Percentiles rank a stretch among this genome's conserved stretches.
These are phyloP conservation scores for Malus hybrid DNA, from an alignment of 331 rosid species.

Conservation along the genomic window DNA sequence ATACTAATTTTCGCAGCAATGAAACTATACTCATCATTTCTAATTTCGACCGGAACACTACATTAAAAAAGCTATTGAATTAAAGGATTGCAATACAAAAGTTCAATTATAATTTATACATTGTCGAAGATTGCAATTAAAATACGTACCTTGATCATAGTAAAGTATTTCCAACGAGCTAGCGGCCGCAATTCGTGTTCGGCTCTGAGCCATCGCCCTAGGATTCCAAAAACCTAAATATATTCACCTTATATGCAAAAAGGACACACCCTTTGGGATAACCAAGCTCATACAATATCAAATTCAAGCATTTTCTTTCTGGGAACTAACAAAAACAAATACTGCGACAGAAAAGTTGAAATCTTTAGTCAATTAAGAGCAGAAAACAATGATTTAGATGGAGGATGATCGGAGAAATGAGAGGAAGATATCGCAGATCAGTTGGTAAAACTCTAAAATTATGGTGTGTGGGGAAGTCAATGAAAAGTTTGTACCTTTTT, in stretches of 20 bases:
- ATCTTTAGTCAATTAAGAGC: background rate
- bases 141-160: background rate
- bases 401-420: background rate
- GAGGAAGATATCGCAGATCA: background rate
- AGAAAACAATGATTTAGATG: background rate
- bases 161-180: background rate
- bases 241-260: background rate
- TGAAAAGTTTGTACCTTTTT: background rate
- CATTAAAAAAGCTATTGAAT: no score
- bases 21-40: background rate
- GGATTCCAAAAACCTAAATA: background rate
- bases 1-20: background rate
- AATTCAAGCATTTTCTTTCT: background rate
- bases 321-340: background rate
- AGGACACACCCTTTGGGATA: background rate
- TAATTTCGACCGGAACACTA: no score
- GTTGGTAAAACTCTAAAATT: background rate
- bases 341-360: background rate
- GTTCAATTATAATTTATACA: background rate
- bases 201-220: background rate
- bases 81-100: background rate
- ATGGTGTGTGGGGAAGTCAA: background rate
- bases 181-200: background rate
- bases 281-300: background rate
- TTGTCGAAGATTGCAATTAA: background rate